A percentile compares a stretch with the other conserved stretches of the same genome.
These are phyloP conservation scores for Penstemon davidsonii DNA, from an alignment of 257 asterid species.

Conservation along the genomic window DNA sequence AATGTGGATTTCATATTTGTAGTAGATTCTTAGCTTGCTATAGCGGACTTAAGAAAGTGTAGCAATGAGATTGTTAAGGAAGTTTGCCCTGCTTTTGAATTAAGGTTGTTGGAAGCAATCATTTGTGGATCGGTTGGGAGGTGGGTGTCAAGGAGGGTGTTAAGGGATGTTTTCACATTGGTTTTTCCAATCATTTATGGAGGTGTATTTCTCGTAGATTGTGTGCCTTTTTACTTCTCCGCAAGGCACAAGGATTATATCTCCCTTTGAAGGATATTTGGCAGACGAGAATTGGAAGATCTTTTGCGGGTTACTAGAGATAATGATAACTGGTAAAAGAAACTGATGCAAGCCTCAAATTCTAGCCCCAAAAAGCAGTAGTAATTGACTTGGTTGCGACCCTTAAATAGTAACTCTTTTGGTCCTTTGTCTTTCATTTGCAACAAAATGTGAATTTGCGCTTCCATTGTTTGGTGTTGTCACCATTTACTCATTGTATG, in stretches of 20 bases:
- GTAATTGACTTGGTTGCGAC: constrained; percentile 36
- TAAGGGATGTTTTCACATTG: constrained; percentile 56
- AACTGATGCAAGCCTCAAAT: constrained; percentile 23
- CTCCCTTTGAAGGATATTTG: constrained; percentile 60
- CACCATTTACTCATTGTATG: constrained; percentile 50
- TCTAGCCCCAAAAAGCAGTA: constrained; percentile 21
- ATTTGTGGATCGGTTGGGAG: constrained; percentile 69
- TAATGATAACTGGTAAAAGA: constrained; percentile 13
- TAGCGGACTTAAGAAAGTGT: constrained; percentile 73
- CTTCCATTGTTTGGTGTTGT: constrained; percentile 51
- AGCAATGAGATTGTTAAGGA: constrained; percentile 87
- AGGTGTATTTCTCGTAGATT: constrained; percentile 79
- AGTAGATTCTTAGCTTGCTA: constrained; percentile 84
- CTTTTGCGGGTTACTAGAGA: constrained; percentile 57
- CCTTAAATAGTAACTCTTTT: constrained; percentile 38
- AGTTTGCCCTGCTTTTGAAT: constrained; percentile 70
- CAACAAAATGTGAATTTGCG: constrained; percentile 37
- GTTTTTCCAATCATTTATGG: constrained; percentile 70
- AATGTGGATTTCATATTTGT: constrained; percentile 67
- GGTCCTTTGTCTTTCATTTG: constrained; percentile 36
- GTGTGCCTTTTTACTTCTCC: constrained; percentile 79
- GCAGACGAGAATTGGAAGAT: constrained; percentile 73
- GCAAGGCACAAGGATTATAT: constrained; percentile 69
- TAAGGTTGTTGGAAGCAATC: constrained; percentile 74
- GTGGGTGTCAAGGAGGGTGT: constrained; percentile 57